Evolutionary conservation across 495 filamentous ascomycete genomes (phyloP), one percentile per base, ranked within the genome.

Genomic region (Aspergillus steynii): DNA sequence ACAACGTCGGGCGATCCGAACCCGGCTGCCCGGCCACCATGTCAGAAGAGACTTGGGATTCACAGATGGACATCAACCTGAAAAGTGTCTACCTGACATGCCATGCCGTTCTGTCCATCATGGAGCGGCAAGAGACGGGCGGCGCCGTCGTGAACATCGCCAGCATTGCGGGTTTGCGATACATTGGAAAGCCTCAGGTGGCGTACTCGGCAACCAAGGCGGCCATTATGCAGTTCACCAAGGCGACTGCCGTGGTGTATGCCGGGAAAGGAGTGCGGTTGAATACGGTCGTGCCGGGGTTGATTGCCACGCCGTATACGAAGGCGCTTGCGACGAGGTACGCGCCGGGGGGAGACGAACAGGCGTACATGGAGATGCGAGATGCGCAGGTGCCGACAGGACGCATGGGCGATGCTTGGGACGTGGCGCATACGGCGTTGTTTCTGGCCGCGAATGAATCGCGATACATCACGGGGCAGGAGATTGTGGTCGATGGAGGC

Each of bases 401-500:
- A 28, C 62, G 58, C 26, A 79, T 80, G 74, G 78, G 77, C 0
- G 70, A 71, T 67, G 74, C 74, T 2, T 80, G 77, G 70, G 85
- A 86, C 70, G 78, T 86, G 20, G 80, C 83, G 0, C 75, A 80
- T 67, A 76, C 79, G 0, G 78, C 76, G 1, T 59, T 83, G 45
- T 86, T 85, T 60, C 67, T 86, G 10, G 80, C 74, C 1, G 74
- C 74, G 31, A 76, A 80, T 53, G 82, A 82, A 55, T 76, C 82
- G 4, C 58, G 60, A 14, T 86, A 83, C 68, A 77, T 85, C 27
- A 85, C 83, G 1, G 82, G 84, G 0, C 73, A 80, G 61, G 74
- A 85, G 61, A 65, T 86, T 8, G 72, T 85, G 1, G 78, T 87
- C 1, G 83, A 86, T 75, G 84, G 85, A 5, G 84, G 80, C 4